A percentile compares a stretch with the other conserved stretches of the same genome.
Conservation (phyloP, 2,329 filamentous ascomycete species). For the Blumeria hordei region DNA sequence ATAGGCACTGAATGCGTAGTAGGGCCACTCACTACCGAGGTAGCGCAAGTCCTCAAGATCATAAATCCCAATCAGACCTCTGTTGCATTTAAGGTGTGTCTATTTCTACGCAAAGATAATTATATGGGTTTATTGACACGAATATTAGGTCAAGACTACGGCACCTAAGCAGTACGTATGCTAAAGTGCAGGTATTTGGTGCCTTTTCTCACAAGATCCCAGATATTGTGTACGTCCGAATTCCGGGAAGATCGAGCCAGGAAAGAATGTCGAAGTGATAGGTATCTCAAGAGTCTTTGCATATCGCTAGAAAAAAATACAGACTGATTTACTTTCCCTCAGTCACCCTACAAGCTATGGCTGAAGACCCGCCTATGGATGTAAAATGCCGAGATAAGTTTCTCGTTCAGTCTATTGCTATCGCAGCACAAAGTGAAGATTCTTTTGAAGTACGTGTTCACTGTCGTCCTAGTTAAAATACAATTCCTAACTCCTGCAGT, state of each 20-base stretch:
- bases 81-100: constrained; percentile 43
- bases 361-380: constrained; percentile 67
- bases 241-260: constrained; percentile 82
- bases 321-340: constrained; percentile 7
- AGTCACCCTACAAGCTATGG: constrained; percentile 97
- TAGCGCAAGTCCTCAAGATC: constrained; percentile 38
- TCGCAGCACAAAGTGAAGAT: constrained; percentile 65
- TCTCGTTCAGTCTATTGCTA: constrained; percentile 73
- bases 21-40: constrained; percentile 45
- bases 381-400: constrained; percentile 95
- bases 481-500: constrained; percentile 17
- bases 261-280: constrained; percentile 74
- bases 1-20: constrained; percentile 4
- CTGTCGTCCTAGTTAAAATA: not conserved
- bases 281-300: constrained; percentile 27
- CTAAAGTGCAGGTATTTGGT: not conserved
- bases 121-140: not conserved
- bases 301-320: not conserved
- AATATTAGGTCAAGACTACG: constrained; percentile 81
- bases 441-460: constrained; percentile 49
- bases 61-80: constrained; percentile 37
- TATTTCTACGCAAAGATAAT: not conserved
- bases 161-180: constrained; percentile 84
- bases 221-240: constrained; percentile 97
- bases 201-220: constrained; percentile 9